Evolutionary conservation across 1,284 basidiomycete species (phyloP), one percentile per base, ranked within the genome.

Genomic region (Puccinia brachypodii): DNA sequence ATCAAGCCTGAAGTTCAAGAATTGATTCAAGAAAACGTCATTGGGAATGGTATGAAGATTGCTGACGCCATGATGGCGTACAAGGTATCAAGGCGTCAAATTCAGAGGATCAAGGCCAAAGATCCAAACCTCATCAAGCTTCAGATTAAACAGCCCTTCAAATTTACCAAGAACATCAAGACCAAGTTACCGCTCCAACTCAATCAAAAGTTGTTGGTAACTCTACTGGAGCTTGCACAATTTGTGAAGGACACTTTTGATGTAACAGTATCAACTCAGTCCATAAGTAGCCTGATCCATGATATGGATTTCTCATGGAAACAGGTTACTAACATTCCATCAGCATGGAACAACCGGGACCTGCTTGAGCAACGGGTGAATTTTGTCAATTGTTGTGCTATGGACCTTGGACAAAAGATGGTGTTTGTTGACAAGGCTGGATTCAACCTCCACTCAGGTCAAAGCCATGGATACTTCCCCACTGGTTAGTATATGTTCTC

Each of bases 1-100:
- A 42, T 68, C n/a, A 68, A 42, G 33, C 66, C 66, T 1, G 66
- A 68, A 38, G 66, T 68, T n/a, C n/a, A 28, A 68, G 38, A 68
- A 3, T 16, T 53, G 38, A 56, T 73, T 3, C 71, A 2, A 7
- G 14, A 71, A 25, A 71, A 71, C 22, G 13, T 71, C 25, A 16
- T 47, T 2, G n/a, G 2, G n/a, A 44, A 73, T 6, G 44, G 71
- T 0, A 73, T 73, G 44, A 33, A 47, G 25, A 31, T 9, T 4
- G 25, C 4, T 14, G 47, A 47, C 4, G 71, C 71, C 9, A 50
- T 73, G 25, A 36, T 53, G 31, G 40, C 44, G 16, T 73, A 31
- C 31, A 56, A 75, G 3, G 36, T 60, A 19, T 75, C 53, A n/a
- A 40, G 33, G 0, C 22, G 33, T 4, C 53, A 60, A 40, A 28